Evolutionary conservation across 306 rosid species (phyloP).

Genomic region (Malus domestica): DNA sequence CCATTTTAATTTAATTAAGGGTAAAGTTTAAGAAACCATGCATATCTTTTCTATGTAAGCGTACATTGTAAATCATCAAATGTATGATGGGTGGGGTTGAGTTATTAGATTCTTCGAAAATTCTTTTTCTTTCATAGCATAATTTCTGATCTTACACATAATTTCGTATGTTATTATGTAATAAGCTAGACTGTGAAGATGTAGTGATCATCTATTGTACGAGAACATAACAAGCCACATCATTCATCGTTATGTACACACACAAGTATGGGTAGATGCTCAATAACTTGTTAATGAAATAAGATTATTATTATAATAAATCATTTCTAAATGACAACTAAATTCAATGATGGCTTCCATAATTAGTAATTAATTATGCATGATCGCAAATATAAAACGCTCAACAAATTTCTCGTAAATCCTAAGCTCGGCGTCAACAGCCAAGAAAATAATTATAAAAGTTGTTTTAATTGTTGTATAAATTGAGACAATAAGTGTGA

Average conservation of each 20-base stretch:
- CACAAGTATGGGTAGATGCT: background rate
- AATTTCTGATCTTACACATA: no score
- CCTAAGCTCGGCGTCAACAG: no score
- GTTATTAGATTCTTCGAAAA: slow-evolving; percentile 12
- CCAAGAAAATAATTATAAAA: no score
- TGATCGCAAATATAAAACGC: background rate
- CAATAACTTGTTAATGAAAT: background rate
- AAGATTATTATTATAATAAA: background rate
- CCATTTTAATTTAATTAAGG: background rate
- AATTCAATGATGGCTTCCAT: background rate
- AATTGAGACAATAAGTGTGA: no score
- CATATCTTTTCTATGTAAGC: slow-evolving; percentile 21
- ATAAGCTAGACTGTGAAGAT: background rate
- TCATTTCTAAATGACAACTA: background rate
- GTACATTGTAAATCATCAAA: slow-evolving; percentile 3
- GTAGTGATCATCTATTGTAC: background rate
- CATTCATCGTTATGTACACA: background rate
- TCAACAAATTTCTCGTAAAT: background rate
- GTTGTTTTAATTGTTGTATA: no score
- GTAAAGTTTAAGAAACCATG: slow-evolving; percentile 14
- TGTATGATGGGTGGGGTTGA: slow-evolving; percentile 23
- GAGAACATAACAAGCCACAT: background rate
- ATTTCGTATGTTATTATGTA: no score
- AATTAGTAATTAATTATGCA: no score
- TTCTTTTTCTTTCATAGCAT: no score